These are phyloP conservation scores for Hanseniaspora lachancei DNA, from an alignment of 805 yeast species.

Conservation along the genomic window DNA sequence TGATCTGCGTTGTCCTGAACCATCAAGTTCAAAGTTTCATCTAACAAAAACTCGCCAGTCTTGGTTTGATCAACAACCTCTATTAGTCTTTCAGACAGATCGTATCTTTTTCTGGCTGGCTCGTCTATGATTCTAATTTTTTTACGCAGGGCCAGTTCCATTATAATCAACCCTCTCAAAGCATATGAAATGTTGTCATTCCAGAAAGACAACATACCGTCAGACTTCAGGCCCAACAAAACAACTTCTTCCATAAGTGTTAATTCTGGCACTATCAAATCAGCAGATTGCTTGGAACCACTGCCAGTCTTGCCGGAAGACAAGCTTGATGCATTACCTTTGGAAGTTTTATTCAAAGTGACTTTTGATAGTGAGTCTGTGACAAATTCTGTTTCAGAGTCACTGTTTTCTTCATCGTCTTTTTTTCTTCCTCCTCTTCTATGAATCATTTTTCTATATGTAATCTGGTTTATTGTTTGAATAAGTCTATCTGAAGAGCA, in stretches of 20 bases:
- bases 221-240: constrained; percentile 86
- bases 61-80: constrained; percentile 75
- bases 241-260: constrained; percentile 95
- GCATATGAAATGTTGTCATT: constrained; percentile 95
- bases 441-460: constrained; percentile 4
- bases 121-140: constrained; percentile 82
- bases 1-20: constrained; percentile 47
- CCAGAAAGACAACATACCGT: constrained; percentile 95
- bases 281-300: constrained; percentile 25
- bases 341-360: constrained; percentile 6
- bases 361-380: neutral
- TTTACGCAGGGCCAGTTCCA: constrained; percentile 85
- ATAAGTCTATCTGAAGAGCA: too few relatives aligned
- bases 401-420: constrained; percentile 17
- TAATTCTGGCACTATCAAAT: constrained; percentile 41
- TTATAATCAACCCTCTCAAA: constrained; percentile 79
- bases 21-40: constrained; percentile 85
- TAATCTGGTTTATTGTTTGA: constrained; percentile 13
- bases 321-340: neutral
- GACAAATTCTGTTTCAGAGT: neutral
- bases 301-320: constrained; percentile 47
- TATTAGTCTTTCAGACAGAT: constrained; percentile 71
- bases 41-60: constrained; percentile 90
- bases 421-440: constrained; percentile 16
- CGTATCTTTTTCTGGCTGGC: constrained; percentile 79